Evolutionary conservation across 345 rosid species (phyloP).

Genomic region (Mallotus nudiflorus): DNA sequence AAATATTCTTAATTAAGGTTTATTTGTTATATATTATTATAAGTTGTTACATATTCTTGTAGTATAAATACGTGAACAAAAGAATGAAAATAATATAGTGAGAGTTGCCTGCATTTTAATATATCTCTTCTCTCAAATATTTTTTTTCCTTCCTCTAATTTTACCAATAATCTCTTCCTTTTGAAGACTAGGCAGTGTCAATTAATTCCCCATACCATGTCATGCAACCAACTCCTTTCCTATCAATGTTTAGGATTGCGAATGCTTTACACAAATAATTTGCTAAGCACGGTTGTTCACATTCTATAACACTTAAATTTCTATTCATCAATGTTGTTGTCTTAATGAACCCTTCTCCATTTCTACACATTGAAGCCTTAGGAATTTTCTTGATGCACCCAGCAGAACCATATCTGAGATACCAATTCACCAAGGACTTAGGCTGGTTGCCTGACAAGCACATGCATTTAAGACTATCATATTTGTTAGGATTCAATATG

Average conservation of each 20-base stretch:
- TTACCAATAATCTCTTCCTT: too few species aligned
- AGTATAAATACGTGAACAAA: too few species aligned
- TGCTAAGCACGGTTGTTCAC: constrained; percentile 1
- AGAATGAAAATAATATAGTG: too few species aligned
- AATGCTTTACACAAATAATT: constrained; percentile 54
- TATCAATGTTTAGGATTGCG: constrained; percentile 37
- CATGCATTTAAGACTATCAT: constrained; percentile 1
- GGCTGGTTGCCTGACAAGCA: constrained; percentile 58
- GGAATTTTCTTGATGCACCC: constrained; percentile 13
- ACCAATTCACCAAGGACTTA: constrained; percentile 12
- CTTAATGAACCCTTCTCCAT: constrained; percentile 14
- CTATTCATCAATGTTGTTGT: background rate
- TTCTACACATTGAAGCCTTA: background rate
- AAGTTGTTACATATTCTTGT: too few species aligned
- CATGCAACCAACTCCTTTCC: constrained; percentile 50
- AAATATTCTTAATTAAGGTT: too few species aligned
- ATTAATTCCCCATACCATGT: constrained; percentile 47
- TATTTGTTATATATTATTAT: too few species aligned
- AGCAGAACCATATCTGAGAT: background rate
- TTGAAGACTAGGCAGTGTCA: constrained; percentile 35
- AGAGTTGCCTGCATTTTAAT: too few species aligned
- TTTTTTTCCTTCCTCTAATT: too few species aligned
- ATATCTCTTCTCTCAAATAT: too few species aligned
- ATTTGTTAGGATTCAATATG: background rate
- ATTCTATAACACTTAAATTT: background rate